Evolutionary conservation across 148 eudicot species (phyloP).

Genomic region (Rhododendron griersonianum): DNA sequence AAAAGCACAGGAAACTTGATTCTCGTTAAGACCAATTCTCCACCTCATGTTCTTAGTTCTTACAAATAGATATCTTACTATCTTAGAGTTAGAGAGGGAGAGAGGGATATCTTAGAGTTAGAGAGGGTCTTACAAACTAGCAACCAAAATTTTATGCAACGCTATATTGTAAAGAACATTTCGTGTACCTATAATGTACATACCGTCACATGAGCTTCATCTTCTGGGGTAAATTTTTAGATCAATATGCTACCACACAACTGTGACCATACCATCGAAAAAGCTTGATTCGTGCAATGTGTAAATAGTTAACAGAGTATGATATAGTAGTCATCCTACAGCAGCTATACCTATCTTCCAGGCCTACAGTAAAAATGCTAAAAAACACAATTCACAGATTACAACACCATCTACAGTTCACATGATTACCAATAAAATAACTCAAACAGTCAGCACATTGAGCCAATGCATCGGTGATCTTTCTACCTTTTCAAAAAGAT

Average conservation of each 20-base stretch:
- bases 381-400: background rate
- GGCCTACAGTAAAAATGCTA: background rate
- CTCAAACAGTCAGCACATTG: background rate
- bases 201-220: background rate
- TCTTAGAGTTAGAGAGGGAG: background rate
- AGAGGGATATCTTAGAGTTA: background rate
- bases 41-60: background rate
- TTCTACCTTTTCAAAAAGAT: slow-evolving; percentile 89
- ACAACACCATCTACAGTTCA: background rate
- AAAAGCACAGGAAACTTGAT: slow-evolving; percentile 1
- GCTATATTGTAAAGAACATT: background rate
- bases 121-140: background rate
- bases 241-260: slow-evolving; percentile 5
- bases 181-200: background rate
- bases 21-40: background rate
- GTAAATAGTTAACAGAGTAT: background rate
- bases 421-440: background rate
- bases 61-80: background rate
- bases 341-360: background rate
- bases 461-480: slow-evolving; percentile 1
- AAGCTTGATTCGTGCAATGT: background rate
- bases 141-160: background rate
- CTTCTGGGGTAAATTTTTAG: background rate
- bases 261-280: background rate
- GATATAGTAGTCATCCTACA: background rate